Evolutionary conservation across 2,329 filamentous ascomycete genomes (phyloP).

Genomic region (Tolypocladium ovalisporum): DNA sequence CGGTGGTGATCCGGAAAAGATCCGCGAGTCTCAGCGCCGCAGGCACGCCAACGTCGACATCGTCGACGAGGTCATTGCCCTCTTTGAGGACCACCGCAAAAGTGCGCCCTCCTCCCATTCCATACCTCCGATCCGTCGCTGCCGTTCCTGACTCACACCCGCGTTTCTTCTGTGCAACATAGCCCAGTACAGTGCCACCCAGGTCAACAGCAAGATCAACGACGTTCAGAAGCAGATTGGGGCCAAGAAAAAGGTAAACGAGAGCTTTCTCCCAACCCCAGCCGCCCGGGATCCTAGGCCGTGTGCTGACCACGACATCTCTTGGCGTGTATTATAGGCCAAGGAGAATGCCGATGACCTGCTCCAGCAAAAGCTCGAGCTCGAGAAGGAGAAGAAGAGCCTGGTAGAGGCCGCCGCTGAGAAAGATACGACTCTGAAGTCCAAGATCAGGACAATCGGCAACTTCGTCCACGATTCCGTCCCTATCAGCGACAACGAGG

Average conservation of each 20-base stretch:
- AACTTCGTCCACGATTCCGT: conserved; percentile 72
- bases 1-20: conserved; percentile 82
- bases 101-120: conserved; percentile 32
- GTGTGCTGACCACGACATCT: neutral
- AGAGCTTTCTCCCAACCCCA: neutral
- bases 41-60: conserved; percentile 70
- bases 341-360: conserved; percentile 82
- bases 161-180: neutral
- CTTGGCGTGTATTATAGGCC: conserved; percentile 33
- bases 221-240: conserved; percentile 83
- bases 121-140: neutral
- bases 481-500: conserved; percentile 72
- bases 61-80: conserved; percentile 80
- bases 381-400: conserved; percentile 75
- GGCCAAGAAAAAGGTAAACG: conserved; percentile 69
- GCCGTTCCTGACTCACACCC: neutral
- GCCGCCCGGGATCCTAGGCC: neutral
- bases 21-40: conserved; percentile 81
- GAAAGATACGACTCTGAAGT: conserved; percentile 64
- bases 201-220: conserved; percentile 79
- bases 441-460: conserved; percentile 71
- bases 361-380: conserved; percentile 62
- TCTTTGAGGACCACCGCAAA: conserved; percentile 77
- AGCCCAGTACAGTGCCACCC: conserved; percentile 64
- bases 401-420: conserved; percentile 62